Conservation (phyloP, 352 stramenopile genomes). For the Elongisporangium undulatum region DNA sequence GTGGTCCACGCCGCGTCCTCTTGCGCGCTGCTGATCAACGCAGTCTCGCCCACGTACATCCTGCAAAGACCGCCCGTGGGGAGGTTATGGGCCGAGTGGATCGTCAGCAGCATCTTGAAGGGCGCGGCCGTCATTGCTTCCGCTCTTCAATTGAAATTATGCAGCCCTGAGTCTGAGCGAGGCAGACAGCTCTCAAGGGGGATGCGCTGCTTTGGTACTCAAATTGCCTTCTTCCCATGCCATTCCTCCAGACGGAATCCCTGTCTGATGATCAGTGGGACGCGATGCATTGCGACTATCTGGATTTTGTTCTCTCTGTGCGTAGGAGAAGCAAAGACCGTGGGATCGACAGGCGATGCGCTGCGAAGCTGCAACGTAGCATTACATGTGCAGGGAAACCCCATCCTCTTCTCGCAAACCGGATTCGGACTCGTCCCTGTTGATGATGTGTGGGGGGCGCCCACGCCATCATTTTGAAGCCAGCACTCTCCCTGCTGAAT, state of each 20-base stretch:
- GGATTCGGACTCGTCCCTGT: neutral
- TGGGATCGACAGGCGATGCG: neutral
- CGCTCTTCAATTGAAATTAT: neutral
- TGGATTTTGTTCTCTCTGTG: neutral
- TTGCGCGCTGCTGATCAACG: conserved; percentile 1
- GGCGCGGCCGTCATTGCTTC: neutral
- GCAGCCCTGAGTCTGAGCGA: neutral
- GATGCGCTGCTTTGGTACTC: no score
- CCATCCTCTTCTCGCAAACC: neutral
- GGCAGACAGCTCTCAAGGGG: neutral
- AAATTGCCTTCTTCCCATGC: no score
- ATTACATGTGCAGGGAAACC: neutral
- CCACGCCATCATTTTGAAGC: neutral
- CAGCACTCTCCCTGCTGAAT: neutral
- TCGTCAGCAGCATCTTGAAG: conserved; percentile 49
- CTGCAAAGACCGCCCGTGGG: conserved; percentile 56
- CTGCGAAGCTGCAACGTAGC: neutral
- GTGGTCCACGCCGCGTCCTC: neutral
- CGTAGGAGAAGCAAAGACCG: neutral
- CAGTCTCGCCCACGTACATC: conserved; percentile 55
- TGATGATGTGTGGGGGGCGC: neutral
- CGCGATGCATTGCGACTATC: no score
- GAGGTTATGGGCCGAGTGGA: conserved; percentile 57
- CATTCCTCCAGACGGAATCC: neutral
- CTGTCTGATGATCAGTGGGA: neutral